Percentiles rank a stretch among this genome's conserved stretches.
phyloP scores from a whole-genome alignment of 306 rosid genomes.

The Erythrophleum fordii region DNA sequence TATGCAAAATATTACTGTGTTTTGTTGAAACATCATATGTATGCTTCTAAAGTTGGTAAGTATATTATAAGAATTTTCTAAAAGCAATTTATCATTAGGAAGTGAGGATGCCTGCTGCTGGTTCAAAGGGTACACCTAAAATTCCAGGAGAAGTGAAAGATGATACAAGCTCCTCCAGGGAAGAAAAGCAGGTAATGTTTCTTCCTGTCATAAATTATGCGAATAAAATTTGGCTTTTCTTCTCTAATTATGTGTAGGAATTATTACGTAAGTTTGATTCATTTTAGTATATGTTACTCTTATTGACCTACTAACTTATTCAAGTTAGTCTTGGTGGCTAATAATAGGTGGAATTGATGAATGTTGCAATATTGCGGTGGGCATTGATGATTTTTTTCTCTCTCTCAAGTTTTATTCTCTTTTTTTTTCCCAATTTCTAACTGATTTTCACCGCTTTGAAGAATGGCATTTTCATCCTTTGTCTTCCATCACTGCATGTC shows the following conservation, averaged over 20 bases:
- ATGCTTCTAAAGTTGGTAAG: constrained; percentile 3
- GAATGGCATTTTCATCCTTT: constrained; percentile 22
- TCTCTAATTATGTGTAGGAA: not conserved
- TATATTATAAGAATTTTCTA: constrained; percentile 27
- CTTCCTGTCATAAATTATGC: constrained; percentile 12
- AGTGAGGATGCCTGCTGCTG: constrained; percentile 97
- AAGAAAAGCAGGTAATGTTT: constrained; percentile 72
- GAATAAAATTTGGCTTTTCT: not conserved
- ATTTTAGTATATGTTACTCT: not conserved
- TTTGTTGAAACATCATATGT: constrained; percentile 5
- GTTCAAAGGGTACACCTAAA: constrained; percentile 79
- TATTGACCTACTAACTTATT: constrained; percentile 4
- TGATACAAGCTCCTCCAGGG: constrained; percentile 75
- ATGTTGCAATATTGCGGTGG: not conserved
- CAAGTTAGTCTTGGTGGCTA: not conserved
- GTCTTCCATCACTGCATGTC: not conserved
- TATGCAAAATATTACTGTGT: not conserved
- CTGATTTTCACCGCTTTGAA: constrained; percentile 18
- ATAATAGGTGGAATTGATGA: not conserved
- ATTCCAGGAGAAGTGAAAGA: constrained; percentile 83
- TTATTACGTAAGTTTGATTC: not conserved
- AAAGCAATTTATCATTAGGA: constrained; percentile 54
- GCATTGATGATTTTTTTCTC: not conserved
- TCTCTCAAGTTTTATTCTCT: not conserved
- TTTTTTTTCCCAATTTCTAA: constrained; percentile 11